Base-by-base conservation (phyloP, 352 stramenopile genomes). In the Phytophthora tubulina region DNA sequence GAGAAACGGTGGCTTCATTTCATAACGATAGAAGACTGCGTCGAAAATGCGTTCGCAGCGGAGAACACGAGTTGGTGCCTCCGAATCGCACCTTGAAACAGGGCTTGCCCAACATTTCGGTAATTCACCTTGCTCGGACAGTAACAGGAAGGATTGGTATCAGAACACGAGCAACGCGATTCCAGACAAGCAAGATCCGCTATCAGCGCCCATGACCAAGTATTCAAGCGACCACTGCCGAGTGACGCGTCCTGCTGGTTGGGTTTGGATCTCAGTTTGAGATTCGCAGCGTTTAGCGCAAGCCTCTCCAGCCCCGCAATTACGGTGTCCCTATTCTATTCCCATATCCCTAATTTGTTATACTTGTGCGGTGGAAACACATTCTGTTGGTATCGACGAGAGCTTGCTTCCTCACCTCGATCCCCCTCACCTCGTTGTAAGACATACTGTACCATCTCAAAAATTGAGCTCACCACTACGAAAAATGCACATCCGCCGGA, bases 381-480 rank as follows among this genome's bases (percentile, higher is more conserved):
- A 36, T 41, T 21, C 27, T 1, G 2, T 27, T 46, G 38, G 6
- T 44, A 27, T n/a, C n/a, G 36, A 56, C 11, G 42, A 69, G 33
- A 60, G 11, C 17, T 49, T 50, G 10, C 42, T 73, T 4, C 66
- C 66, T 48, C 30, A 57, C 3, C 27, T 70, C 9, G 42, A n/a
- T n/a, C n/a, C n/a, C 5, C 64, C 64, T 50, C 17, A 53, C 3
- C 27, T 70, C 9, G 42, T 17, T 48, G 31, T 35, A 41, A 67
- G 33, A 46, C 17, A 48, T 61, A 35, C 15, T 10, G 31, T 50
- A 11, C 36, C 31, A 45, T 56, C 33, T 45, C 31, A 67, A 41
- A 56, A 67, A 7, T 8, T 56, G 27, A 46, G 27, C n/a, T 41
- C 35, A 58, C 46, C 33, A 31, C 15, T 64, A 30, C 54, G 45